Percentiles rank a stretch among this genome's conserved stretches.
phyloP scores from a whole-genome alignment of 1,284 basidiomycete species.

The Puccinia hordei region DNA sequence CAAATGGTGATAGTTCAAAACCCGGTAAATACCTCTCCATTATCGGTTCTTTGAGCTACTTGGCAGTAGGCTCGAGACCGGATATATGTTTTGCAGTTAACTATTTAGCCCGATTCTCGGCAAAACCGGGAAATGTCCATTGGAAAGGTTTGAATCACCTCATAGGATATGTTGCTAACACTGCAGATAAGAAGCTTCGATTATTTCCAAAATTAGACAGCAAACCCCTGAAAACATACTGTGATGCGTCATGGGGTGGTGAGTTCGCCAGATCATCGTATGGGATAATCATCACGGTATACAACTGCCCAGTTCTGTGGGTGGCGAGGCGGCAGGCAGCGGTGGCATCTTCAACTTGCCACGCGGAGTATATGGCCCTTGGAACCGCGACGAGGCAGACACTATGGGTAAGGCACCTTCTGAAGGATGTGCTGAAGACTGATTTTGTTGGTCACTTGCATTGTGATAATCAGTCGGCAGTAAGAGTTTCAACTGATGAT shows the following conservation, averaged over 20 bases:
- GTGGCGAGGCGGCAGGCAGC: neutral
- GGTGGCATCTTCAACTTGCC: neutral
- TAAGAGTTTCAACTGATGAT: too few relatives aligned
- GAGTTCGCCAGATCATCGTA: too few relatives aligned
- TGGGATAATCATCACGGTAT: neutral
- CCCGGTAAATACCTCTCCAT: neutral
- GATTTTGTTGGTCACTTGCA: too few relatives aligned
- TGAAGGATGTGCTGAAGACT: too few relatives aligned
- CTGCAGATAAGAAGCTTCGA: neutral
- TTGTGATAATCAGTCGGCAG: too few relatives aligned
- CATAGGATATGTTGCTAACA: neutral
- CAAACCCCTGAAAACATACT: neutral
- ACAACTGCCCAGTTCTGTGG: neutral
- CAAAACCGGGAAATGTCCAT: neutral
- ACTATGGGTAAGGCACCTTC: too few relatives aligned
- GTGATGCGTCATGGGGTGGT: too few relatives aligned
- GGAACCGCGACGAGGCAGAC: too few relatives aligned
- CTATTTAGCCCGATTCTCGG: neutral
- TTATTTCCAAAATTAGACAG: neutral
- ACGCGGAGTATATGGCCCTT: too few relatives aligned
- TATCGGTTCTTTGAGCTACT: constrained; percentile 13
- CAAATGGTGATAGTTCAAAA: too few relatives aligned
- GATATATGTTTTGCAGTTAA: constrained; percentile 29
- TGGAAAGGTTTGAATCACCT: too few relatives aligned
- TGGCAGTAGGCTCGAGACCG: neutral